Evolutionary conservation across 257 asterid species (phyloP).

Genomic region (Leonotis leonurus): DNA sequence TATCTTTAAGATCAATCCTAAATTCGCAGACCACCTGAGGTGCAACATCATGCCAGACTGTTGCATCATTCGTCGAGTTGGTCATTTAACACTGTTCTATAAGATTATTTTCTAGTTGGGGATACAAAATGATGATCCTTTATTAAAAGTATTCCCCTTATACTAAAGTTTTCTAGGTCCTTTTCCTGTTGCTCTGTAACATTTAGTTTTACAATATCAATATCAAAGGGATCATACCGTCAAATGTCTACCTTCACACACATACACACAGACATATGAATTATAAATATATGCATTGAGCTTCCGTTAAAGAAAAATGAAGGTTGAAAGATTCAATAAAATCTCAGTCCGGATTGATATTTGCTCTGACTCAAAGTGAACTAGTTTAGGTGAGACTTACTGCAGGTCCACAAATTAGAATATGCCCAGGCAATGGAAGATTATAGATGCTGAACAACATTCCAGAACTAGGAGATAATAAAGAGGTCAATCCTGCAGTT

Average conservation of each 20-base stretch:
- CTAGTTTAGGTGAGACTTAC: conserved; percentile 38
- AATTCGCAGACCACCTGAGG: not conserved
- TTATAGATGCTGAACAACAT: conserved; percentile 45
- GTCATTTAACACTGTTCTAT: not conserved
- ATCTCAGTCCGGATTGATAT: conserved; percentile 8
- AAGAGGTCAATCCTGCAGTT: conserved; percentile 60
- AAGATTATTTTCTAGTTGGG: not conserved
- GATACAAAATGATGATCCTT: not conserved
- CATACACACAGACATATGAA: not conserved
- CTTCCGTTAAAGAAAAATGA: not conserved
- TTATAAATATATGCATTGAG: not conserved
- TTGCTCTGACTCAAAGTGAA: conserved; percentile 9
- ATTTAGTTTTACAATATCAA: not conserved
- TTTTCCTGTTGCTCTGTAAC: not conserved
- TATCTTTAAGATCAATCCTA: not conserved
- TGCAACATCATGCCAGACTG: not conserved
- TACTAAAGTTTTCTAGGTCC: not conserved
- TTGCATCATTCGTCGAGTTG: not conserved
- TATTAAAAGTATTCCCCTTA: not conserved
- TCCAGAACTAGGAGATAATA: conserved; percentile 61
- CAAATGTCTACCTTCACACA: not conserved
- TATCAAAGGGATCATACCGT: not conserved
- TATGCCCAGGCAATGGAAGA: conserved; percentile 89
- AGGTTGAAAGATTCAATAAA: not conserved
- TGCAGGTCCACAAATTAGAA: conserved; percentile 81